phyloP scores from a whole-genome alignment of 345 rosid genomes.

The Pseudoturritis turrita region DNA sequence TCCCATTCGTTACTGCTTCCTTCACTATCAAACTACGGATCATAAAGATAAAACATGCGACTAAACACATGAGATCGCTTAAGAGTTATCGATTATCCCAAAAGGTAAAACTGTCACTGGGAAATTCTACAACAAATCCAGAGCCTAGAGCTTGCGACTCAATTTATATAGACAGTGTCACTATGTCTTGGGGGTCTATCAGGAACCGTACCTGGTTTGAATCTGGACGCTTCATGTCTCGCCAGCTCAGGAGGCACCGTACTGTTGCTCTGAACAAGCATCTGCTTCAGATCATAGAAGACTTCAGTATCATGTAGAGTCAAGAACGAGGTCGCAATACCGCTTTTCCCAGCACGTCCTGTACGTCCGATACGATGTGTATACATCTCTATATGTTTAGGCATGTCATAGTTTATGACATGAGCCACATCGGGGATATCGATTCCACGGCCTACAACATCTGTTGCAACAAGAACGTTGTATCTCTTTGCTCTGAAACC shows the following conservation, averaged over 20 bases:
- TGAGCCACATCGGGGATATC: conserved; percentile 96
- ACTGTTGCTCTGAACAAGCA: conserved; percentile 94
- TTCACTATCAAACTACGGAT: conserved; percentile 8
- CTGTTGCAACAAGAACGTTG: conserved; percentile 91
- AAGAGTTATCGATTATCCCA: not conserved
- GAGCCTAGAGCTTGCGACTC: conserved; percentile 32
- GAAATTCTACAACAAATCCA: not conserved
- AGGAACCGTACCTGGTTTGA: conserved; percentile 88
- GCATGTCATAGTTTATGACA: conserved; percentile 94
- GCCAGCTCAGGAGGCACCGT: conserved; percentile 90
- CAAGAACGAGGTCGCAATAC: conserved; percentile 88
- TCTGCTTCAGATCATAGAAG: conserved; percentile 94
- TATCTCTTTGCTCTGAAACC: conserved; percentile 86
- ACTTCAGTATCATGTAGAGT: conserved; percentile 77
- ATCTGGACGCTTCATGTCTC: conserved; percentile 89
- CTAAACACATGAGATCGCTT: conserved; percentile 11
- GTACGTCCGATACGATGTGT: conserved; percentile 97
- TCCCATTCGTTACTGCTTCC: not conserved
- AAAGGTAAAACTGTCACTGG: not conserved
- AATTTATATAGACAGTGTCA: conserved; percentile 79
- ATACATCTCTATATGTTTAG: conserved; percentile 77
- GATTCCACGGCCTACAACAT: conserved; percentile 94
- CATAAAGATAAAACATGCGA: conserved; percentile 15
- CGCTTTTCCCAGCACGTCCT: conserved; percentile 95
- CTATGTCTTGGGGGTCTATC: conserved; percentile 92